Evolutionary conservation across 83 land plant species (phyloP).

Genomic region (Picea abies): DNA sequence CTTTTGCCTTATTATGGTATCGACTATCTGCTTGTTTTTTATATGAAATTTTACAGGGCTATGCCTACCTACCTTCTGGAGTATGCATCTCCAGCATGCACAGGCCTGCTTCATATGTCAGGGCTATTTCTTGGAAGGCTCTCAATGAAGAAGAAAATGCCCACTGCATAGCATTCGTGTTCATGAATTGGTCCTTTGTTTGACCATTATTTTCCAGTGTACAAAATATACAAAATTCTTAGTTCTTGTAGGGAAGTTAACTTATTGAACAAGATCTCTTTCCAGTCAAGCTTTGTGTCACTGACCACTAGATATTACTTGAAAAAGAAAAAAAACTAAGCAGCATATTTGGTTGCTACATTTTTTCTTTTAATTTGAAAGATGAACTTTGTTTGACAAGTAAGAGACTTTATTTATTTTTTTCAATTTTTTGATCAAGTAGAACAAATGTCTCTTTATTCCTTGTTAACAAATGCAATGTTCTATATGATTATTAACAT

Average conservation of each 20-base stretch:
- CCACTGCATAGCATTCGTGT: constrained; percentile 73
- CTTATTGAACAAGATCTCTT: too few species aligned
- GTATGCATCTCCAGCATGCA: constrained; percentile 74
- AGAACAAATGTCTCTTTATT: too few species aligned
- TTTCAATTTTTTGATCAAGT: not conserved
- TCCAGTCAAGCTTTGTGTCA: too few species aligned
- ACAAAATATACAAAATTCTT: too few species aligned
- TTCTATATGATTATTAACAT: too few species aligned
- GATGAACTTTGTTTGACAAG: not conserved
- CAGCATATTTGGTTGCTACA: not conserved
- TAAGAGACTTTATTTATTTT: not conserved
- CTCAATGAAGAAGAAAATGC: constrained; percentile 48
- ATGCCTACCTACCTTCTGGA: constrained; percentile 66
- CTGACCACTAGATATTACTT: too few species aligned
- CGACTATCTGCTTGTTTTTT: not conserved
- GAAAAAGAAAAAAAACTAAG: not conserved
- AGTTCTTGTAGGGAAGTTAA: too few species aligned
- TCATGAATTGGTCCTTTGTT: constrained; percentile 77
- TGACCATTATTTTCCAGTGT: not conserved
- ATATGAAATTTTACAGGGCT: constrained; percentile 47
- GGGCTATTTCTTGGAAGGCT: constrained; percentile 79
- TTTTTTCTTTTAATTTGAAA: constrained; percentile 5
- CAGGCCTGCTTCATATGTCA: constrained; percentile 62
- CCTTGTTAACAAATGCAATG: too few species aligned
- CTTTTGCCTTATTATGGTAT: not conserved